These are phyloP conservation scores for Tephrocybe sp. DNA, from an alignment of 768 basidiomycete genomes.

Conservation along the genomic window DNA sequence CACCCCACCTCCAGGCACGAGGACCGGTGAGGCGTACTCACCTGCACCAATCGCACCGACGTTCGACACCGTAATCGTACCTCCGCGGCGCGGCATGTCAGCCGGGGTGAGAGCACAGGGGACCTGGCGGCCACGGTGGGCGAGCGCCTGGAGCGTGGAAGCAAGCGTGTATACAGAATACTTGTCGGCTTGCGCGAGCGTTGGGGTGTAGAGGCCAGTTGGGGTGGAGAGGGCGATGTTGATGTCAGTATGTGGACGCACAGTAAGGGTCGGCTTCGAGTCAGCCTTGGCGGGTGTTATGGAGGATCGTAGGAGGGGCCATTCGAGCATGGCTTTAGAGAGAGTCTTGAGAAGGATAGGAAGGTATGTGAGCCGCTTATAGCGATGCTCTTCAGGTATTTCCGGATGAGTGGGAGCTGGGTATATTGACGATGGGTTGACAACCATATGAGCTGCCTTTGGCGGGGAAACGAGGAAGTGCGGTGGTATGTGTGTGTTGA, in stretches of 20 bases:
- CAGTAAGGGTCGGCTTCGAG: constrained; percentile 63
- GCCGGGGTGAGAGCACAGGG: constrained; percentile 62
- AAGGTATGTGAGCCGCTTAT: constrained; percentile 73
- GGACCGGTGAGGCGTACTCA: constrained; percentile 68
- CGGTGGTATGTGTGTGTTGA: constrained; percentile 70
- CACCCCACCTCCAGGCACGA: constrained; percentile 81
- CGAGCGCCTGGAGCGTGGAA: constrained; percentile 58
- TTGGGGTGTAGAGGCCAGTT: constrained; percentile 82
- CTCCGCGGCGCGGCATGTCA: constrained; percentile 76
- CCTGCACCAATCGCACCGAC: constrained; percentile 80
- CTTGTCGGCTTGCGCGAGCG: constrained; percentile 54
- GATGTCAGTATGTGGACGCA: constrained; percentile 78
- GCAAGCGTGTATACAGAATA: constrained; percentile 62
- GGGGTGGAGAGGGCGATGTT: constrained; percentile 76
- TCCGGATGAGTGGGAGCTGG: constrained; percentile 38
- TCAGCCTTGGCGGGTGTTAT: constrained; percentile 49
- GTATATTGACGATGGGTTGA: constrained; percentile 40
- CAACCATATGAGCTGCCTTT: constrained; percentile 20
- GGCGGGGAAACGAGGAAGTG: constrained; percentile 40
- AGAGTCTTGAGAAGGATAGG: constrained; percentile 85
- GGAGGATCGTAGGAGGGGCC: constrained; percentile 81
- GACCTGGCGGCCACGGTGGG: constrained; percentile 63
- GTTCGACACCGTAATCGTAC: constrained; percentile 81
- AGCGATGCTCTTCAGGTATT: constrained; percentile 55
- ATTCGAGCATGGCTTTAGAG: constrained; percentile 75